Conservation (phyloP, 768 basidiomycete species). For the Daedalea quercina region DNA sequence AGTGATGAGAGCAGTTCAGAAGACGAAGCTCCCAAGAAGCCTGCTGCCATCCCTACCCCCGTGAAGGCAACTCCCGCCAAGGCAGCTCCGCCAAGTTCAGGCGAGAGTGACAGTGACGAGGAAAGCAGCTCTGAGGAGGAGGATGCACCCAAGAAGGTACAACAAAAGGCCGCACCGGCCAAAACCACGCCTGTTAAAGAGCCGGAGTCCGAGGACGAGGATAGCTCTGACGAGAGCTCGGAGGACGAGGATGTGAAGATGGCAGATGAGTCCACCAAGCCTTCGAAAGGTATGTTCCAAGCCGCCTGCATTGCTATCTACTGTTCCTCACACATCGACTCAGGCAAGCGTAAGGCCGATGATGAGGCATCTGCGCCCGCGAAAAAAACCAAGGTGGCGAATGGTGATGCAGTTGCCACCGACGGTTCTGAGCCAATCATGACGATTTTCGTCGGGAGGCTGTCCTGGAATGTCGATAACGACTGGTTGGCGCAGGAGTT, state of each 20-base stretch:
- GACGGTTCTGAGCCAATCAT: constrained; percentile 43
- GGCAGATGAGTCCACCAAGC: constrained; percentile 35
- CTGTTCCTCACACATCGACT: neutral
- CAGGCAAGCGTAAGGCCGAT: constrained; percentile 80
- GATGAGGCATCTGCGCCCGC: constrained; percentile 48
- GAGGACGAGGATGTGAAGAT: constrained; percentile 54
- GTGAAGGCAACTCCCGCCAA: constrained; percentile 17
- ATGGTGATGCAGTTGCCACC: constrained; percentile 37
- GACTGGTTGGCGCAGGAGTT: constrained; percentile 94
- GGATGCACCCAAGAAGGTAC: constrained; percentile 1
- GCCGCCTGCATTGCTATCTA: neutral
- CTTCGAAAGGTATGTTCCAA: constrained; percentile 30
- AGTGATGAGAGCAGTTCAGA: constrained; percentile 23
- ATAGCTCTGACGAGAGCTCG: neutral
- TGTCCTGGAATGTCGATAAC: constrained; percentile 96
- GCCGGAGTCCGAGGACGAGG: constrained; percentile 5
- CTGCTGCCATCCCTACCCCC: constrained; percentile 15
- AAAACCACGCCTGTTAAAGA: constrained; percentile 3
- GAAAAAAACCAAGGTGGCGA: constrained; percentile 79
- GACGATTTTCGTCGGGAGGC: constrained; percentile 84
- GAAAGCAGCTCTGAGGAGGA: constrained; percentile 10
- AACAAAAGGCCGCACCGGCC: constrained; percentile 14
- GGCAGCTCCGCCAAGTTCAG: constrained; percentile 20
- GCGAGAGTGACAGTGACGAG: constrained; percentile 22
- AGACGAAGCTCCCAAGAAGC: constrained; percentile 15